Conservation (phyloP, 257 asterid genomes). For the Penstemon newberryi region DNA sequence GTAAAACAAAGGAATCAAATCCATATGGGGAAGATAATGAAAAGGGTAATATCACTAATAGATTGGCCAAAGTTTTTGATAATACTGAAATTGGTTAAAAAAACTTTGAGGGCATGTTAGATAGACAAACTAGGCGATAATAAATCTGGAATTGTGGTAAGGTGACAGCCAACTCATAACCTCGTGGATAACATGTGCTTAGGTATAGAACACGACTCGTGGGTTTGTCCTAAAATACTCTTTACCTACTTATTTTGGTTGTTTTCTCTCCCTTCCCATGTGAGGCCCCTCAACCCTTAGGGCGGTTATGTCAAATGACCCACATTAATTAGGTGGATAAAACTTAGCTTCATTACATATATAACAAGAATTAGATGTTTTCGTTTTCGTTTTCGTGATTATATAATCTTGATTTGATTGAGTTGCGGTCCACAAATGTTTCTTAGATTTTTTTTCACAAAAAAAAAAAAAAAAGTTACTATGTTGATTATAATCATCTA, state of each 20-base stretch:
- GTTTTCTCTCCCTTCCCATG: conserved; percentile 39
- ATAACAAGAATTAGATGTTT: not conserved
- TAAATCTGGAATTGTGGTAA: conserved; percentile 34
- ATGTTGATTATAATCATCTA: conserved; percentile 16
- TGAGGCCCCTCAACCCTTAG: conserved; percentile 35
- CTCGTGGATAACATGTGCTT: conserved; percentile 70
- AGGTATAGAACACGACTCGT: conserved; percentile 57
- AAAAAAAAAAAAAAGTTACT: no score
- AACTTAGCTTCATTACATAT: conserved; percentile 25
- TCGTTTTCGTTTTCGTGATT: no score
- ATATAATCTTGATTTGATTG: conserved; percentile 13
- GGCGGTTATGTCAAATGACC: conserved; percentile 44
- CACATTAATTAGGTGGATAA: conserved; percentile 41
- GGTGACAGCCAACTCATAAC: conserved; percentile 58
- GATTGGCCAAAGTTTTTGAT: conserved; percentile 17
- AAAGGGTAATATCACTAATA: conserved; percentile 19
- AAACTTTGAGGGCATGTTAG: conserved; percentile 21
- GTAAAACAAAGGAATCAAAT: conserved; percentile 14
- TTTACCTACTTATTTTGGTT: conserved; percentile 62
- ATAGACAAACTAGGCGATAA: conserved; percentile 38
- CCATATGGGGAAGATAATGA: conserved; percentile 20
- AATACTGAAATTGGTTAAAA: conserved; percentile 31
- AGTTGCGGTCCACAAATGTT: conserved; percentile 20
- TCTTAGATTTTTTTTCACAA: not conserved
- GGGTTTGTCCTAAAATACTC: conserved; percentile 54